phyloP scores from a whole-genome alignment of 1,284 basidiomycete species.

The Amylostereum areolatum region DNA sequence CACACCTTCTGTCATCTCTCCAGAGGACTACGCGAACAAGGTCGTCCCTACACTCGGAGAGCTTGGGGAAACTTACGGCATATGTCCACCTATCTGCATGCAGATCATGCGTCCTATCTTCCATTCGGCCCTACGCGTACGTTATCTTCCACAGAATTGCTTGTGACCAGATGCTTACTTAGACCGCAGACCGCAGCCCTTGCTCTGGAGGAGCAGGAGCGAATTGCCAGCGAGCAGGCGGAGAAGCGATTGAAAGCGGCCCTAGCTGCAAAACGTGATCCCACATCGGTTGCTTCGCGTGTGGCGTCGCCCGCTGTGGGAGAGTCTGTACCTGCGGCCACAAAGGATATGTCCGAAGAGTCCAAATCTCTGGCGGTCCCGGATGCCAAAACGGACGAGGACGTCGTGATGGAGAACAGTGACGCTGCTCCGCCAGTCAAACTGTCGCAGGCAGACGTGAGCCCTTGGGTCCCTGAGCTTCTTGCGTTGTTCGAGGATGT shows the following conservation, averaged over 20 bases:
- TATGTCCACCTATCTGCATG: slow-evolving; percentile 84
- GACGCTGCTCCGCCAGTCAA: slow-evolving; percentile 12
- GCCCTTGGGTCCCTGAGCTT: slow-evolving; percentile 74
- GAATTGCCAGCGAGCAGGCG: slow-evolving; percentile 60
- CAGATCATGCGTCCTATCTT: slow-evolving; percentile 85
- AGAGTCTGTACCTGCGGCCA: slow-evolving; percentile 21
- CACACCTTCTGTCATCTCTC: slow-evolving; percentile 50
- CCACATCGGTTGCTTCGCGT: slow-evolving; percentile 46
- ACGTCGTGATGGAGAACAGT: slow-evolving; percentile 42
- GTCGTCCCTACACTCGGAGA: slow-evolving; percentile 68
- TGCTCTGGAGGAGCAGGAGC: slow-evolving; percentile 57
- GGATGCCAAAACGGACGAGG: slow-evolving; percentile 33
- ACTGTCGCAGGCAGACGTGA: slow-evolving; percentile 23
- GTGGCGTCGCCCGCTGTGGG: slow-evolving; percentile 52
- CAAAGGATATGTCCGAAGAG: slow-evolving; percentile 25
- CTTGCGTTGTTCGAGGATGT: slow-evolving; percentile 65
- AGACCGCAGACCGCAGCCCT: slow-evolving; percentile 45
- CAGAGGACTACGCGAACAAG: slow-evolving; percentile 59
- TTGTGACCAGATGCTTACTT: not conserved
- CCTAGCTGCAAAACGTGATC: slow-evolving; percentile 69
- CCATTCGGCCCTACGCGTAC: slow-evolving; percentile 55
- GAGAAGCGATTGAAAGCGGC: slow-evolving; percentile 74
- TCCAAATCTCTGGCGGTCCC: slow-evolving; percentile 22
- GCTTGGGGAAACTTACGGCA: slow-evolving; percentile 68
- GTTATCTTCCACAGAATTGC: slow-evolving; percentile 16